Base-by-base conservation (phyloP, 768 basidiomycete species). In the Coprinellus micaceus region DNA sequence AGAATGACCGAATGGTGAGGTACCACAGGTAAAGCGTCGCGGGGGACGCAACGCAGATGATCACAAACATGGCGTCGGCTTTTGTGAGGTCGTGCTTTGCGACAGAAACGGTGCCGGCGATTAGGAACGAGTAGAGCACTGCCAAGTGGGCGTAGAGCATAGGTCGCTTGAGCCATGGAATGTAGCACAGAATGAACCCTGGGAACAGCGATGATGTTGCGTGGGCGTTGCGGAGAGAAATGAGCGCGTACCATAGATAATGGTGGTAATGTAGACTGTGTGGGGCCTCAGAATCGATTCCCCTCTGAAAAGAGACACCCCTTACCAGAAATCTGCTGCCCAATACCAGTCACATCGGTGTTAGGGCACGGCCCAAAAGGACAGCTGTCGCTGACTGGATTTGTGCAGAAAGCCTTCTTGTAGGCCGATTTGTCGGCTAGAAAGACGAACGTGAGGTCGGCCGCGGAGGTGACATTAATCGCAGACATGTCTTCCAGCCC, bases 291-390 rank as follows among this genome's bases (percentile, higher is more conserved):
- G 28, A 21, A 46, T n/a, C 4, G 39, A 11, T 26, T 7, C 11
- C 13, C 2, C 17, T 9, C 2, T 10, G 19, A 25, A 15, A 3
- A 6, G 25, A 36, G n/a, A 6, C 17, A 9, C 3, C 53, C 47
- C 54, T 48, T 30, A 56, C 54, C 49, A 9, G 54, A 56, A 10
- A 56, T 41, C 25, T 56, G 46, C 33, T 56, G 45, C 1, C 54
- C 54, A 37, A 56, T 48, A 15, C 54, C 54, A 10, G 54, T 56
- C 2, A 56, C 54, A n/a, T 56, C 54, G 7, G 45, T 39, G 47
- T 56, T 56, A 15, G 54, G 54, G 26, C 54, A 56, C 9, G 46
- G 46, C 13, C 15, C 28, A n/a, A 36, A 48, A 21, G 19, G 46
- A 26, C 54, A 56, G 30, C 29, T 15, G 21, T 49, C 54, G 7